Percentiles rank a stretch among this genome's conserved stretches.
These are phyloP conservation scores for Leishmania mexicana DNA, from an alignment of 208 protist genomes.

Conservation along the genomic window DNA sequence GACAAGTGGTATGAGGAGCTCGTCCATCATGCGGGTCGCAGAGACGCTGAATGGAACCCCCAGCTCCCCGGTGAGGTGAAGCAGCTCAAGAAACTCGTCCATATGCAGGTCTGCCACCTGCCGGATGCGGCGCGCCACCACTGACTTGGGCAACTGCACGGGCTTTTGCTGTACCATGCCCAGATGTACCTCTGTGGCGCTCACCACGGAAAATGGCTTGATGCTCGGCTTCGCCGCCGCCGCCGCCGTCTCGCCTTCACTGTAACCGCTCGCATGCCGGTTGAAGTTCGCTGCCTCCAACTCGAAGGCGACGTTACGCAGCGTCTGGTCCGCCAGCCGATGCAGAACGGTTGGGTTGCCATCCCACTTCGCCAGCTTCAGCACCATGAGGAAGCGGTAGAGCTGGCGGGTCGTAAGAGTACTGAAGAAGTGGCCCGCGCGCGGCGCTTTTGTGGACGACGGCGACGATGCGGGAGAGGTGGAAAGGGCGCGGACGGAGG, in stretches of 20 bases:
- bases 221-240: not conserved
- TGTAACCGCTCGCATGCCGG: not conserved
- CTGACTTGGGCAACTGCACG: conserved; percentile 5
- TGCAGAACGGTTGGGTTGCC: conserved; percentile 48
- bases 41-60: conserved; percentile 55
- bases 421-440: conserved; percentile 72
- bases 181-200: not conserved
- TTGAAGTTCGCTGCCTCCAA: conserved; percentile 38
- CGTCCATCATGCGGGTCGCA: conserved; percentile 39
- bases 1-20: conserved; percentile 62
- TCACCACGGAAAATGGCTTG: not conserved
- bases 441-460: not conserved
- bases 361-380: conserved; percentile 54
- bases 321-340: conserved; percentile 60
- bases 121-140: conserved; percentile 30
- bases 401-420: conserved; percentile 77
- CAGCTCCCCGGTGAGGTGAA: conserved; percentile 65
- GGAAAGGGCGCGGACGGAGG: not conserved
- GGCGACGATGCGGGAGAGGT: not conserved
- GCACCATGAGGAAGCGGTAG: conserved; percentile 66
- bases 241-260: not conserved
- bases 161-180: not conserved
- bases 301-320: conserved; percentile 84
- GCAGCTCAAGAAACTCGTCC: conserved; percentile 56
- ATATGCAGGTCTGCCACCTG: conserved; percentile 41